Evolutionary conservation across 1,284 basidiomycete species (phyloP), one percentile per base, ranked within the genome.

Genomic region (Leucoagaricus sp.): DNA sequence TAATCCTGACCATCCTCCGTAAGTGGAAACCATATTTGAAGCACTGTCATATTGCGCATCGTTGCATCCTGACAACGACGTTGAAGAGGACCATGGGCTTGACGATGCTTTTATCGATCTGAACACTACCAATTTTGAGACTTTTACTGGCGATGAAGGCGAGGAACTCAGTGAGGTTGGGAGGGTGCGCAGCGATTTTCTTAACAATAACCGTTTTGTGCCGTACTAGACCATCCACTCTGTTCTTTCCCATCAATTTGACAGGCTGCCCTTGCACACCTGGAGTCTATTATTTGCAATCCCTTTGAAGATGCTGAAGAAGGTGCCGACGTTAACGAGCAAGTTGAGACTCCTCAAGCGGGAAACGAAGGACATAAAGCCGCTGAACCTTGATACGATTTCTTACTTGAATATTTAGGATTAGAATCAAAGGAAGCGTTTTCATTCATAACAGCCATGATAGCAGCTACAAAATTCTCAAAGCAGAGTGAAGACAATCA

Each of bases 131-230:
- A 68, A 66, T 9, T 85, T 89, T 64, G 84, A 89, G 60, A 76
- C 78, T 1, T 85, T 90, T 67, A 75, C 71, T 23, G 88, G 86
- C 31, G 78, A 78, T 48, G 83, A 81, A 54, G 80, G 75, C 15
- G 78, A 89, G 64, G 89, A 92, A 69, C 80, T 91, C 60, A 90
- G 84, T 68, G 87, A 90, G 74, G 86, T 88, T 63, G 94, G 94
- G 77, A 89, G 91, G 90, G 93, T 96, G 87, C 93, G 93, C 86
- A 89, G 85, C 72, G 86, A 93, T 89, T 92, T 91, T 72, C 72
- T 84, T 74, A 88, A 86, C 76, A 76, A 87, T 77, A 84, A 78
- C 68, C 87, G 94, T 72, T 96, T 80, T 74, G 77, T 84, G 60
- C 94, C 94, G 60, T 96, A 97, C 82, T 96, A 89, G 85, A 80